Percentiles rank a stretch among this genome's conserved stretches.
These are phyloP conservation scores for Populus deltoides DNA, from an alignment of 345 rosid species.

Conservation along the genomic window DNA sequence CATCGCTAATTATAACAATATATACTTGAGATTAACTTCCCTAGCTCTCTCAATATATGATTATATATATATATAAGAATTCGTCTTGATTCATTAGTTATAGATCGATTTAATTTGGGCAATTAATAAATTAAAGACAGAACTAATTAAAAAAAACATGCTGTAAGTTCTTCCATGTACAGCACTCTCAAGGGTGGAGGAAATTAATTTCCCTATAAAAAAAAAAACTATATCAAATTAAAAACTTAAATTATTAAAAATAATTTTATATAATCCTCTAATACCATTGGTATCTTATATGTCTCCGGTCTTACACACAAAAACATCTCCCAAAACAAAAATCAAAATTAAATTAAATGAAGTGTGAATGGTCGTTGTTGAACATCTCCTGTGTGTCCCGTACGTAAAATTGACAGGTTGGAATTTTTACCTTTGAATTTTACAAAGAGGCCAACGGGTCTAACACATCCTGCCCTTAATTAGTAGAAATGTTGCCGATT, in stretches of 20 bases:
- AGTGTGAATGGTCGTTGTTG: not conserved
- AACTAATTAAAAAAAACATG: no score
- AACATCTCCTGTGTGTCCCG: not conserved
- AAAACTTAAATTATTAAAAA: no score
- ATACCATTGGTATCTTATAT: not conserved
- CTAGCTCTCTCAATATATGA: not conserved
- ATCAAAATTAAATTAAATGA: not conserved
- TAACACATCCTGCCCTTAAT: not conserved
- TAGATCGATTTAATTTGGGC: no score
- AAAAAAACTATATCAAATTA: no score
- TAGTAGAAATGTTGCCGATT: not conserved
- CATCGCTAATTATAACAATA: not conserved
- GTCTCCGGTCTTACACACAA: not conserved
- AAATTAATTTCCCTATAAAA: no score
- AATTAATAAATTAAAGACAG: no score
- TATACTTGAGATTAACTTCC: not conserved
- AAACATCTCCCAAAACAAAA: not conserved
- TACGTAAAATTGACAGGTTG: not conserved
- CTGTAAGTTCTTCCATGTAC: no score
- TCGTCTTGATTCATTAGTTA: no score
- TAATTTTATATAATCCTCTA: no score
- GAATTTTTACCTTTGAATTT: not conserved
- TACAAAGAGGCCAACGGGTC: not conserved
- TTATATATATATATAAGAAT: no score
- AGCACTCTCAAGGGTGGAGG: no score